Percentiles rank a stretch among this genome's conserved stretches.
Conservation (phyloP, 805 yeast species). For the Schwanniomyces yamadae region DNA sequence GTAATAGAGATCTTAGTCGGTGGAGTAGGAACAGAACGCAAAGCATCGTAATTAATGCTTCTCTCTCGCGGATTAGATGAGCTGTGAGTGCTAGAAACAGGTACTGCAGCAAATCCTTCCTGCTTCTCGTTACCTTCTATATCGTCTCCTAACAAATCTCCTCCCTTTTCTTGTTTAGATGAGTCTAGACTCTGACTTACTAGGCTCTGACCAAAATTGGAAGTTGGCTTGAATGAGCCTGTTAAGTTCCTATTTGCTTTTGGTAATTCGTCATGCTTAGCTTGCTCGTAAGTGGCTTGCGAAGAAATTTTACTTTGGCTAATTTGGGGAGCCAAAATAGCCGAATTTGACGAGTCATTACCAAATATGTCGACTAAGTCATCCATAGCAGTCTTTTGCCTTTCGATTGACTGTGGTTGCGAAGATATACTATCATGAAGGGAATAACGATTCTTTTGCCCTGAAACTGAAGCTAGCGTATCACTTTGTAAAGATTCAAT, state of each 20-base stretch:
- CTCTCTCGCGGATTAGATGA: slow-evolving; percentile 25
- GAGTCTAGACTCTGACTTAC: slow-evolving; percentile 25
- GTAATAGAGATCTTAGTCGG: slow-evolving; percentile 19
- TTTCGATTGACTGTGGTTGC: slow-evolving; percentile 8
- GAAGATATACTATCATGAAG: slow-evolving; percentile 6
- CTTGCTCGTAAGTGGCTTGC: no score
- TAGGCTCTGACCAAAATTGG: slow-evolving; percentile 80
- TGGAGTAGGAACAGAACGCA: slow-evolving; percentile 48
- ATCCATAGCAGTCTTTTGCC: slow-evolving; percentile 51
- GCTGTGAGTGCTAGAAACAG: slow-evolving; percentile 4
- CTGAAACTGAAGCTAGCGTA: slow-evolving; percentile 3
- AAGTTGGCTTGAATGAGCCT: slow-evolving; percentile 71
- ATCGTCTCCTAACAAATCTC: slow-evolving; percentile 37
- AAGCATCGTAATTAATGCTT: slow-evolving; percentile 48
- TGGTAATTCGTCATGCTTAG: slow-evolving; percentile 27
- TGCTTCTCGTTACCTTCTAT: slow-evolving; percentile 12
- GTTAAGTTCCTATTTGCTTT: slow-evolving; percentile 32
- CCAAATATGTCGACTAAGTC: slow-evolving; percentile 59
- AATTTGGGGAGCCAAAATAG: slow-evolving; percentile 19
- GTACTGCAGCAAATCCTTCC: slow-evolving; percentile 29
- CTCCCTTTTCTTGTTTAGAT: slow-evolving; percentile 18
- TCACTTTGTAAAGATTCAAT: slow-evolving; percentile 31
- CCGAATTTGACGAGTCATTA: slow-evolving; percentile 24
- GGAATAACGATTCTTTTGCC: background rate
- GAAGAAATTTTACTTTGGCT: slow-evolving; percentile 18